Percentiles rank a stretch among this genome's conserved stretches.
These are phyloP conservation scores for Xylogone sp. DNA, from an alignment of 2,329 filamentous ascomycete genomes.

Conservation along the genomic window DNA sequence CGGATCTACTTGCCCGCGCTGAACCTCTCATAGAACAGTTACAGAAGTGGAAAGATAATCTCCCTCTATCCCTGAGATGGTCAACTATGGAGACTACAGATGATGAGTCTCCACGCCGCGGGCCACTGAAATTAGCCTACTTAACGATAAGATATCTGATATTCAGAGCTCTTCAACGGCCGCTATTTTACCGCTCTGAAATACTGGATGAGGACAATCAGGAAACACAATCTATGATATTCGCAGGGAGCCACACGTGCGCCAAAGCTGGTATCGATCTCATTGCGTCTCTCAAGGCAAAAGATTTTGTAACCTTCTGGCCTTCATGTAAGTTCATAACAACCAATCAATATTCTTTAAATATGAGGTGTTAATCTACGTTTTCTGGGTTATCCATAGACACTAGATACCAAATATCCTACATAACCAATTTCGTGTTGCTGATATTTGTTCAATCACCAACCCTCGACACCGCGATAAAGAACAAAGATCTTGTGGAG, in stretches of 20 bases:
- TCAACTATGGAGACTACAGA: slow-evolving; percentile 16
- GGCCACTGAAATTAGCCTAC: slow-evolving; percentile 19
- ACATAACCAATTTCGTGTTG: slow-evolving; percentile 20
- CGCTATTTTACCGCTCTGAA: slow-evolving; percentile 11
- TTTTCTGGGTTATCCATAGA: too few species aligned
- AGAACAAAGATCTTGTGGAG: slow-evolving; percentile 14
- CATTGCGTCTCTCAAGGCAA: slow-evolving; percentile 16
- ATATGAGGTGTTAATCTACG: too few species aligned
- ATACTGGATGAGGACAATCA: not conserved
- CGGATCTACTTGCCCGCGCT: slow-evolving; percentile 16
- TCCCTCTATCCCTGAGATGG: slow-evolving; percentile 17
- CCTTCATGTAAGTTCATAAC: slow-evolving; percentile 12
- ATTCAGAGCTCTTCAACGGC: slow-evolving; percentile 24
- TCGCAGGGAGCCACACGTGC: slow-evolving; percentile 21
- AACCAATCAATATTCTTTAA: too few species aligned
- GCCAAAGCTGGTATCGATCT: slow-evolving; percentile 20
- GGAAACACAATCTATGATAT: slow-evolving; percentile 10
- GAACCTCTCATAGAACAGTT: slow-evolving; percentile 21
- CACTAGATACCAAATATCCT: slow-evolving; percentile 22
- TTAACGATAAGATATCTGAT: slow-evolving; percentile 22
- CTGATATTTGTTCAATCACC: slow-evolving; percentile 21
- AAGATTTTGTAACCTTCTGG: slow-evolving; percentile 24
- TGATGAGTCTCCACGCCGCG: slow-evolving; percentile 20
- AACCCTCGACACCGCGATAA: slow-evolving; percentile 13
- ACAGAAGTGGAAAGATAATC: slow-evolving; percentile 22